Evolutionary conservation across 352 stramenopile species (phyloP), one percentile per base, ranked within the genome.

Genomic region (Pythium volutum): DNA sequence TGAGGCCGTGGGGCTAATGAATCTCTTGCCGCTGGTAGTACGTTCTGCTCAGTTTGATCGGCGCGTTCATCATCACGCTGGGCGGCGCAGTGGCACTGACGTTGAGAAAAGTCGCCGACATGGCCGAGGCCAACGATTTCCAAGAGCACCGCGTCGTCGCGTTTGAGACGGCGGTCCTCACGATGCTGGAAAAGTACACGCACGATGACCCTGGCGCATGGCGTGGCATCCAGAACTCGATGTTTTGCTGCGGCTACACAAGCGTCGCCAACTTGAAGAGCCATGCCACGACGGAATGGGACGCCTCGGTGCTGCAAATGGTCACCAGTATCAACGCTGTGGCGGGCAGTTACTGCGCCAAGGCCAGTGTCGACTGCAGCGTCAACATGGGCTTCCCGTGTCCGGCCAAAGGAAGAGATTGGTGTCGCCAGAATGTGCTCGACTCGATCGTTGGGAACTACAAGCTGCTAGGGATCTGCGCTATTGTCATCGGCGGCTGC

Each of bases 171-270:
- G 61, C 71, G 2, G 48, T 88, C 23, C 64, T 88, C 51, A 69
- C 57, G 8, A 75, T 69, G 33, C 53, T 89, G 16, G 45, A 79
- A 22, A 39, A 43, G 10, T 78, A 86, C 59, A 65, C 59, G 34
- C 38, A 26, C 60, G 26, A 49, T 16, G 26, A 79, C 38, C 62
- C 51, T 1, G 64, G 41, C 0, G 66, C 52, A 0, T 91, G 81
- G 81, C 59, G 43, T 9, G 58, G 66, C 1, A 70, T 81, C 9
- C 77, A 91, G 54, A 74, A 82, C 25, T 65, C 55, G 2, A 69
- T 87, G 27, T 48, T 73, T 31, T 91, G 81, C 65, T 91, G 81
- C 29, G 81, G 75, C 4, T 91, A 89, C 47, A 50, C 41, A 4
- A 80, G 62, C 20, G 48, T 67, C 0, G 38, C 59, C 15, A 55